Evolutionary conservation across 2,329 filamentous ascomycete genomes (phyloP).

Genomic region (Boeremia exigua): DNA sequence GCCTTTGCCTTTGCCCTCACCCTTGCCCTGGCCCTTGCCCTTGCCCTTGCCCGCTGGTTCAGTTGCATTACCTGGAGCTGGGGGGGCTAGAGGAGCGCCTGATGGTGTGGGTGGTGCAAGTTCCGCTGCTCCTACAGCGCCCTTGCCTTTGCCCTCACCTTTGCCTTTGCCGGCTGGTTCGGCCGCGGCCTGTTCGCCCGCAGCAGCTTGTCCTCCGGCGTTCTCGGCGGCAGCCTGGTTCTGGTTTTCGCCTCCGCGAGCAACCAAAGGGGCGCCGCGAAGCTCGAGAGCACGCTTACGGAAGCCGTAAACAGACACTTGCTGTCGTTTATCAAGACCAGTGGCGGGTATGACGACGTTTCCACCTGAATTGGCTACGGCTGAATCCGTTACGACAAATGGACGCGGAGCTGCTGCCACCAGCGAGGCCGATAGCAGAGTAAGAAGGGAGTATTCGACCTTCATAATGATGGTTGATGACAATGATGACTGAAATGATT

Average conservation of each 20-base stretch:
- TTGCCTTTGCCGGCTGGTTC: conserved; percentile 9
- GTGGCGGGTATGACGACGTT: conserved; percentile 30
- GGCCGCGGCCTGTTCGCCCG: neutral
- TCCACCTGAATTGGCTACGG: conserved; percentile 31
- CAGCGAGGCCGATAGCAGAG: conserved; percentile 43
- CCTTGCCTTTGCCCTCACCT: conserved; percentile 5
- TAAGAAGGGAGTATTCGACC: conserved; percentile 40
- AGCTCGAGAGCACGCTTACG: conserved; percentile 35
- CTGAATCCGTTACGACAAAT: conserved; percentile 37
- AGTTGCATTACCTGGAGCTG: conserved; percentile 1
- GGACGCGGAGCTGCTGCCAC: conserved; percentile 42
- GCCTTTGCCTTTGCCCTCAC: neutral
- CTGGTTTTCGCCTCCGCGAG: conserved; percentile 19
- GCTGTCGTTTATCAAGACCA: conserved; percentile 17
- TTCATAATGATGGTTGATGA: conserved; percentile 40
- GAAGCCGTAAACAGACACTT: conserved; percentile 17
- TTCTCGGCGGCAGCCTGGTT: neutral
- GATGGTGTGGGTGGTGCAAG: too few relatives aligned
- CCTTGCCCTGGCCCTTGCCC: neutral
- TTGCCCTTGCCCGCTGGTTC: neutral
- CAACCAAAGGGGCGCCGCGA: conserved; percentile 32
- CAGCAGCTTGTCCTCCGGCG: neutral
- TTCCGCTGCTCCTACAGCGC: neutral
- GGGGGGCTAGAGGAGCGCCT: neutral
- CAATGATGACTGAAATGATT: conserved; percentile 19